A percentile compares a stretch with the other conserved stretches of the same genome.
phyloP scores from a whole-genome alignment of 2,329 filamentous ascomycete genomes.

The Xylaria sp. region DNA sequence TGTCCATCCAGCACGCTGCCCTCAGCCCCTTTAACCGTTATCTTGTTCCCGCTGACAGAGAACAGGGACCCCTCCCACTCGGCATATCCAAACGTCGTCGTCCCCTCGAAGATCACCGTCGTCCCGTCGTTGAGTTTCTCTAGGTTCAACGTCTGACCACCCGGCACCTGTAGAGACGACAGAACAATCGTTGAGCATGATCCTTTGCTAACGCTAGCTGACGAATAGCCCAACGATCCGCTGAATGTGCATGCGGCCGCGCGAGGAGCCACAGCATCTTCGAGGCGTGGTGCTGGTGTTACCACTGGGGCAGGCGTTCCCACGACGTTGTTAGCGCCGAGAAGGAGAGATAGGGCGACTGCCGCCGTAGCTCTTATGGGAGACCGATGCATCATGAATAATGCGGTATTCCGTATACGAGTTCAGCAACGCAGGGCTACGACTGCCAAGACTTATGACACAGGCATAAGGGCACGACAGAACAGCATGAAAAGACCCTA shows the following conservation, averaged over 20 bases:
- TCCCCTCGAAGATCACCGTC: constrained; percentile 69
- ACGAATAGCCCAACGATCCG: constrained; percentile 53
- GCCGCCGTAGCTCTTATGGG: background rate
- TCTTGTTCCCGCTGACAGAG: constrained; percentile 66
- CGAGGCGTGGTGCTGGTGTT: constrained; percentile 31
- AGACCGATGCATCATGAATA: constrained; percentile 17
- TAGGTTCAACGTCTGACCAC: constrained; percentile 67
- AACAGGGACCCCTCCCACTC: constrained; percentile 74
- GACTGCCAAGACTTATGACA: background rate
- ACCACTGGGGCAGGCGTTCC: constrained; percentile 23
- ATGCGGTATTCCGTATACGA: background rate
- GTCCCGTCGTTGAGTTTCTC: constrained; percentile 44
- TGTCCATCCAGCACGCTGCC: constrained; percentile 67
- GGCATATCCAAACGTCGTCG: constrained; percentile 73
- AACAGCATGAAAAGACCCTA: background rate
- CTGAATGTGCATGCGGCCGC: constrained; percentile 64
- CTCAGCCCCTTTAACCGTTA: constrained; percentile 63
- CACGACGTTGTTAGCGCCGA: constrained; percentile 3
- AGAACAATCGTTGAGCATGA: constrained; percentile 67
- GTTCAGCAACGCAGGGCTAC: background rate
- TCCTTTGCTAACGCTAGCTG: constrained; percentile 60
- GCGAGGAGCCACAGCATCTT: constrained; percentile 27
- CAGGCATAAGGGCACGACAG: background rate
- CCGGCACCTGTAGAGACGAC: constrained; percentile 65
- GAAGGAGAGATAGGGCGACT: constrained; percentile 3